Base-by-base conservation (phyloP, 306 rosid species). In the Medicago ruthenica region DNA sequence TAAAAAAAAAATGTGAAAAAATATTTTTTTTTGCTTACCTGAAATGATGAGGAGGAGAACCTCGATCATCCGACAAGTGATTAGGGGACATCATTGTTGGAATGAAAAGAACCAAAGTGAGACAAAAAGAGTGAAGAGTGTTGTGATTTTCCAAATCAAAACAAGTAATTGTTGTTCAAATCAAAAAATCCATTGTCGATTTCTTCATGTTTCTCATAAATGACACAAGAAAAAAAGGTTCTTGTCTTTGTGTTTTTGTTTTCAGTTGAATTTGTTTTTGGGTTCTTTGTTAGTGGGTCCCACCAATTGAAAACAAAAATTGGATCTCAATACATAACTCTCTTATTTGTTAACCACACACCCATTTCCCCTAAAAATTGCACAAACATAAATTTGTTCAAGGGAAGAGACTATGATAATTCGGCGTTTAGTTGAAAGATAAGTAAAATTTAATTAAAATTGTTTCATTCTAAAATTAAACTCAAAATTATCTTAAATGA, bases 61-160 rank as follows among this genome's bases (percentile, higher is more conserved):
- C 90, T 67, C 97, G 97, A 86, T 86, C 97, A 74, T 90, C 96
- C 16, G 96, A 81, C 47, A 69, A 82, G 53, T 83, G 83, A 68
- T 90, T 78, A 9, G 99, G 90, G 48, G 98, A 80, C 96, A 92
- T 92, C 99, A 92, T 92, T 83, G 80, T 7, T 58, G 31, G 17
- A 72, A 73, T 15, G 48, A 67, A 5, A n/a, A 27, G 10, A 42
- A 36, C 12, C 9, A 34, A 68, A 59, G 21, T 45, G 71, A 16
- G 22, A 11, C 36, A 37, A n/a, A 53, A 37, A 47, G n/a, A 48
- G 66, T 70, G 73, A 79, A 75, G 81, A 68, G 76, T 61, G 48
- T 53, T 55, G 40, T 9, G 59, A 57, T 44, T 59, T 36, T 71
- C 18, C 59, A 71, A 70, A 80, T 41, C 75, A 21, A 58, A 67